A percentile compares a stretch with the other conserved stretches of the same genome.
Evolutionary conservation across 2,329 filamentous ascomycete species (phyloP).

Genomic region (Aspergillus thermomutatus): DNA sequence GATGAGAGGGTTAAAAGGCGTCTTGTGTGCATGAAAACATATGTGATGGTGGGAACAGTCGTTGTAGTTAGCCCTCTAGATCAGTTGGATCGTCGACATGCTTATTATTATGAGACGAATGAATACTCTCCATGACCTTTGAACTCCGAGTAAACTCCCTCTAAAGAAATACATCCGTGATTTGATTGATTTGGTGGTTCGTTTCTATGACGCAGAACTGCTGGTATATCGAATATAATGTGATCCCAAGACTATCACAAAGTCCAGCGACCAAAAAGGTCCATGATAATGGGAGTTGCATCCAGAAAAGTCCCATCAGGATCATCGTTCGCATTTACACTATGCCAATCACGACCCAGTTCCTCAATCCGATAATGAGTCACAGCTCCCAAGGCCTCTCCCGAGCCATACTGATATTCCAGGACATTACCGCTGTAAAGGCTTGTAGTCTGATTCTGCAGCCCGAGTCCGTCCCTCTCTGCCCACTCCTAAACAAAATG

Average conservation of each 20-base stretch:
- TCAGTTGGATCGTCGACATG: neutral
- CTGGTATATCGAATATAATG: neutral
- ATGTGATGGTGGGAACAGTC: neutral
- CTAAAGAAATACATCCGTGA: neutral
- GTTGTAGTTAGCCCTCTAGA: neutral
- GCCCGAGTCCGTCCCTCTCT: conserved; percentile 20
- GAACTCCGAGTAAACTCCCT: neutral
- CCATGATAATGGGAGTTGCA: conserved; percentile 18
- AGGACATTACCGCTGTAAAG: conserved; percentile 4
- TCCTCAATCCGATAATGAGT: conserved; percentile 15
- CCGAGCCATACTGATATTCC: conserved; percentile 7
- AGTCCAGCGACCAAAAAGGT: conserved; percentile 17
- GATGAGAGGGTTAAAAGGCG: neutral
- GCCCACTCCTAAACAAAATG: conserved; percentile 21
- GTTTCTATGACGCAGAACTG: neutral
- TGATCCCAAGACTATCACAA: neutral
- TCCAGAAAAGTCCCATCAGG: conserved; percentile 14
- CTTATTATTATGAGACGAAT: neutral
- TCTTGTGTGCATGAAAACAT: neutral
- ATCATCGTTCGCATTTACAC: conserved; percentile 17
- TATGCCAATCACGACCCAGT: conserved; percentile 20
- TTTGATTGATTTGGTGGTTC: neutral
- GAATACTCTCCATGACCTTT: neutral
- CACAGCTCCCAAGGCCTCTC: conserved; percentile 5
- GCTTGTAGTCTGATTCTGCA: conserved; percentile 3